Percentiles rank a stretch among this genome's conserved stretches.
phyloP scores from a whole-genome alignment of 805 yeast species.

The Brettanomyces custersianus region DNA sequence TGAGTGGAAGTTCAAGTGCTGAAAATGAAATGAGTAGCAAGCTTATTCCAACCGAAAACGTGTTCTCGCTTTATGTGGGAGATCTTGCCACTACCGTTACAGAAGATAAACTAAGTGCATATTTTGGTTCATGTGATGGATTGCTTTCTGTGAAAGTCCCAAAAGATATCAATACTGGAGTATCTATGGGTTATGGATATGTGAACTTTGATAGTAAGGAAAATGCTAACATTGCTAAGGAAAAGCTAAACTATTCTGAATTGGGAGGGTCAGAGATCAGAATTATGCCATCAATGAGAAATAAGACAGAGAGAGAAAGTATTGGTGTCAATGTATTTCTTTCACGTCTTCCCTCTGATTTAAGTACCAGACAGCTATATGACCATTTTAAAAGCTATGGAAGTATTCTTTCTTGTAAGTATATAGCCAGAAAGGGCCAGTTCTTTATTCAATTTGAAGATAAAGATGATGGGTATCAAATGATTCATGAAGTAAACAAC shows the following conservation, averaged over 20 bases:
- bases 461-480: conserved; percentile 25
- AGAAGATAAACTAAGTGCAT: conserved; percentile 36
- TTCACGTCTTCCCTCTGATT: conserved; percentile 31
- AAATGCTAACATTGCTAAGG: conserved; percentile 50
- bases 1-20: neutral
- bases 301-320: conserved; percentile 28
- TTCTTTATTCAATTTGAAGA: conserved; percentile 35
- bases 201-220: conserved; percentile 44
- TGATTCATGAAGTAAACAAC: conserved; percentile 24
- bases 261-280: conserved; percentile 36
- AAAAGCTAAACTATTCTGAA: conserved; percentile 42
- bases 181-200: conserved; percentile 66
- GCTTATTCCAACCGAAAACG: neutral
- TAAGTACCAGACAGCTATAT: conserved; percentile 23
- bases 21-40: neutral
- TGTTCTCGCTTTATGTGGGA: conserved; percentile 41
- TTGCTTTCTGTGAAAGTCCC: conserved; percentile 55
- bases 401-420: conserved; percentile 24
- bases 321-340: conserved; percentile 44
- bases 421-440: conserved; percentile 14
- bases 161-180: conserved; percentile 39
- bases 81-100: conserved; percentile 42
- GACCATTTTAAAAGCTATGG: conserved; percentile 22
- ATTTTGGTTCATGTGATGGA: conserved; percentile 35
- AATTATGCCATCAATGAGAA: conserved; percentile 48